Base-by-base conservation (phyloP, 192 early-diverging fungal genomes). In the Backusella tarrabulga region DNA sequence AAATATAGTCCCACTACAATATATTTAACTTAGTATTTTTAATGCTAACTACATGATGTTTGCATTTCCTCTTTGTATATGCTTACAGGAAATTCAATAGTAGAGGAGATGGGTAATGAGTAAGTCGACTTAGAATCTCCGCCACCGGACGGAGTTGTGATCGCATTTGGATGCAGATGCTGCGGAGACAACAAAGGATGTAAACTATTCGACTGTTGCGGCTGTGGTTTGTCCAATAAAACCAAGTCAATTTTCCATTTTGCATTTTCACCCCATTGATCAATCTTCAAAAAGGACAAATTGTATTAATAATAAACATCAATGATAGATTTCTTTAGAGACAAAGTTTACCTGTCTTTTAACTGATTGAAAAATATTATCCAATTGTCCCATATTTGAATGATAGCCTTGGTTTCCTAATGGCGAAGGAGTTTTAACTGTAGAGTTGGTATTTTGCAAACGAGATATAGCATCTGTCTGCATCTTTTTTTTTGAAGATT, bases 181-280 rank as follows among this genome's bases (percentile, higher is more conserved):
- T 73, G 72, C 26, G 72, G 52, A 60, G 72, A 72, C 21, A 42
- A 19, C 41, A 42, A 50, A 50, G 71, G 71, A 52, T 73, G 72
- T 29, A 73, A 60, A 54, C 19, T 35, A 23, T 36, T 32, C 21
- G 29, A 21, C 50, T 72, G 71, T 50, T 72, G 50, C 60, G 7
- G 34, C 41, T 67, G 34, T 21, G 77, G 72, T 63, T 79, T 68
- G 32, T 79, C 77, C 42, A 79, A 54, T 41, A 79, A 68, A 29
- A 79, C 68, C n/a, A 79, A 67, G 46, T 79, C 77, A 23, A 79
- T 79, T 42, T 79, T 79, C 77, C 77, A 79, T 54, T 79, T 79
- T 52, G 77, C 77, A 74, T 79, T 72, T 54, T 79, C 77, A 23
- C 77, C 77, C 77, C 77, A 79, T 74, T 79, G 67, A 67, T 79